Evolutionary conservation across 208 protist genomes (phyloP).

Genomic region (Trypanosomatidae sp.): DNA sequence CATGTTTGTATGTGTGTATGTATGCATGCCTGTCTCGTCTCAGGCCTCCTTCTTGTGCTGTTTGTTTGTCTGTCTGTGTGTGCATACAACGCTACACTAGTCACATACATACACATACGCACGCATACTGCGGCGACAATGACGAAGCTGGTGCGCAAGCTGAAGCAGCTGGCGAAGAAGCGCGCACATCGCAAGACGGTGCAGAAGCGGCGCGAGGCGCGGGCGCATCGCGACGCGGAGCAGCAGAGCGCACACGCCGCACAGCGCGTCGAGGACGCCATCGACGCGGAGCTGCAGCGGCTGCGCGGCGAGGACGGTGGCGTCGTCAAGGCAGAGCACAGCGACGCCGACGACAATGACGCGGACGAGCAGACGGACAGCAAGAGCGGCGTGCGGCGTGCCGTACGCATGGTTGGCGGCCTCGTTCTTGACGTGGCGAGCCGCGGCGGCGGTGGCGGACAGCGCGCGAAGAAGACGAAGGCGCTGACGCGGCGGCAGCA

Average conservation of each 20-base stretch:
- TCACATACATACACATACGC: too few relatives aligned
- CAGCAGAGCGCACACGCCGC: conserved; percentile 14
- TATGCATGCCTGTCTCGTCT: too few relatives aligned
- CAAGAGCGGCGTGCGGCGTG: conserved; percentile 10
- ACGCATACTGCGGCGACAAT: conserved; percentile 19
- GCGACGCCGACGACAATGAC: neutral
- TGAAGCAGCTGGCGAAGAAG: conserved; percentile 86
- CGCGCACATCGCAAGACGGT: conserved; percentile 74
- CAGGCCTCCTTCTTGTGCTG: too few relatives aligned
- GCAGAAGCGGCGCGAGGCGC: conserved; percentile 71
- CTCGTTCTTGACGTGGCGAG: conserved; percentile 45
- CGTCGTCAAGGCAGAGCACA: conserved; percentile 3
- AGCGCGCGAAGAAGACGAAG: conserved; percentile 41
- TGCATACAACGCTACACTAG: too few relatives aligned
- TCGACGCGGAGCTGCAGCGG: conserved; percentile 45
- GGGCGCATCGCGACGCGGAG: conserved; percentile 39
- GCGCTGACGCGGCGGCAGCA: conserved; percentile 60
- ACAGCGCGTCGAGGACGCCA: conserved; percentile 28
- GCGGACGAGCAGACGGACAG: conserved; percentile 1
- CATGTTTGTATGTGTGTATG: too few relatives aligned
- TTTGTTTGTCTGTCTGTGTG: too few relatives aligned
- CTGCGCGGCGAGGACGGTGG: conserved; percentile 14
- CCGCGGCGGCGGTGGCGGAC: too few relatives aligned
- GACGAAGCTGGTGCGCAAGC: conserved; percentile 82
- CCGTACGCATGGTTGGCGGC: conserved; percentile 37